Evolutionary conservation across 2,329 filamentous ascomycete species (phyloP), one percentile per base, ranked within the genome.

Genomic region (Botrytis fabae): DNA sequence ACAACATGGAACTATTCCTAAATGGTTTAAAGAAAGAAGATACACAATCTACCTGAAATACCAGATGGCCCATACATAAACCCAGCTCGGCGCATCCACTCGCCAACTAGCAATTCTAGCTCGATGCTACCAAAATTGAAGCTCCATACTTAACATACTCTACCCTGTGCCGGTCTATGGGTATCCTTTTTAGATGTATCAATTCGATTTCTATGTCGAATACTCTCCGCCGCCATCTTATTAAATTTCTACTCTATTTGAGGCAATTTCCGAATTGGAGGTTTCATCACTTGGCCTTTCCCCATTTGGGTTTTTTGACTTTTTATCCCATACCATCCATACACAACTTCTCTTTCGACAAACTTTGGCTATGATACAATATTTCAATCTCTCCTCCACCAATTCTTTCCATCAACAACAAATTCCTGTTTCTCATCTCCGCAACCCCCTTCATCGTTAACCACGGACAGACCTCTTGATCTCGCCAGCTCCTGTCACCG

Each of bases 41-140:
- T 44, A 25, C n/a, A 64, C 61, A 63, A 63, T 63, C 40, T 61
- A 28, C 38, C 44, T 51, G 44, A 66, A 38, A 32, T 66, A 38
- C 46, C 46, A 54, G 16, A 54, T 40, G 64, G 42, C 64, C 64
- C 35, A 40, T 54, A 18, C 35, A 40, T 54, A 18, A 54, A 68
- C 46, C 46, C 64, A 68, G 64, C 64, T 68, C 64, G 64, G 64
- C 46, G 64, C 64, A 68, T 68, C 64, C 64, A 68, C 64, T 28
- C 28, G 42, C 40, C n/a, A n/a, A 40, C 32, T 54, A 51, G 46
- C 28, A 40, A 66, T 66, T 35, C 46, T 38, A 51, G 22, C 22
- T 66, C 46, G 54, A 32, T 25, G 40, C 46, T 66, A 54, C 64
- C 64, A n/a, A 14, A 61, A 8, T 35, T 35, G 44, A 51, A 38